Conservation (phyloP, 495 filamentous ascomycete species). For the Tuber umbilicatum region DNA sequence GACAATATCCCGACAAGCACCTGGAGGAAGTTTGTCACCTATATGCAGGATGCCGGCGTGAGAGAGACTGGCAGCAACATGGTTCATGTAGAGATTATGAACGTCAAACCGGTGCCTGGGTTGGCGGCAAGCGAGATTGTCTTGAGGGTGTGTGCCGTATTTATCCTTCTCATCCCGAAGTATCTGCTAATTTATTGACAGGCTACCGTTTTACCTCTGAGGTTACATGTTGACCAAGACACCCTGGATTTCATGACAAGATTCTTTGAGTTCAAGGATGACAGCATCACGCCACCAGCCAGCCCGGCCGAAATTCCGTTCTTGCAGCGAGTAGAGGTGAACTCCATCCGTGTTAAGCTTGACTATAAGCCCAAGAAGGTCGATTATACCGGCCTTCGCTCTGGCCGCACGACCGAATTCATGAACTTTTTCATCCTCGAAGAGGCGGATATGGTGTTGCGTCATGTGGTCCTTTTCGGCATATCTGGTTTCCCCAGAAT, state of each 20-base stretch:
- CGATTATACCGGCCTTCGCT: slow-evolving; percentile 88
- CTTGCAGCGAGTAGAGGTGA: slow-evolving; percentile 81
- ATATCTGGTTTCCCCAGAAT: slow-evolving; percentile 82
- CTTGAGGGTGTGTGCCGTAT: slow-evolving; percentile 54
- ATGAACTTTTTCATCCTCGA: slow-evolving; percentile 98
- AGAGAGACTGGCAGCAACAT: slow-evolving; percentile 79
- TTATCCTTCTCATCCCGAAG: not conserved
- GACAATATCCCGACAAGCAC: slow-evolving; percentile 93
- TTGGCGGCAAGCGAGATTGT: slow-evolving; percentile 87
- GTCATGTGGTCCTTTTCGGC: slow-evolving; percentile 86
- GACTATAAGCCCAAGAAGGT: slow-evolving; percentile 98
- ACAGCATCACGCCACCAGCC: slow-evolving; percentile 50
- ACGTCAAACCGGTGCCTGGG: slow-evolving; percentile 73
- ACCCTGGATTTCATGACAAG: slow-evolving; percentile 93
- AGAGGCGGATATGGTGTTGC: slow-evolving; percentile 74
- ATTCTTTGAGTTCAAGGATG: slow-evolving; percentile 97
- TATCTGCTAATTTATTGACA: slow-evolving; percentile 40
- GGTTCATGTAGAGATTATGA: slow-evolving; percentile 81
- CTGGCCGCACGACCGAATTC: slow-evolving; percentile 95
- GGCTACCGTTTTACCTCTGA: slow-evolving; percentile 75
- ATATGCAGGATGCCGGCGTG: slow-evolving; percentile 77
- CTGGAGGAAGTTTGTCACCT: slow-evolving; percentile 96
- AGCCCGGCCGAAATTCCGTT: slow-evolving; percentile 70
- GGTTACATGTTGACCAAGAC: slow-evolving; percentile 95
- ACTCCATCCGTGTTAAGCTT: slow-evolving; percentile 70